phyloP scores from a whole-genome alignment of 208 protist species.

The Wallacemonas sp. region DNA sequence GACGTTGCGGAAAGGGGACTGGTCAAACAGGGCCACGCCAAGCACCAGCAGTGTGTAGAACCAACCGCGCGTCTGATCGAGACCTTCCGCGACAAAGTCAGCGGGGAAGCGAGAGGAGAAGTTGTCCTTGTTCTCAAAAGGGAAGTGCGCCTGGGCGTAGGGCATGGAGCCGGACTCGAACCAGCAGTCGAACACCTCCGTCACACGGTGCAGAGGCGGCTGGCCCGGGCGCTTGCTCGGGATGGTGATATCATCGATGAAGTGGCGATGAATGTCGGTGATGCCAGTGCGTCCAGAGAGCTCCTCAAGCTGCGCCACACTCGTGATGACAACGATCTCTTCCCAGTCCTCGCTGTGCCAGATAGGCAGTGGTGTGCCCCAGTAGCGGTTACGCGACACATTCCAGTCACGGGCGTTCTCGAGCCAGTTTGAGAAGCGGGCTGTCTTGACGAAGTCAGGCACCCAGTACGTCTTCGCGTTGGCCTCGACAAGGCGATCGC shows the following conservation, averaged over 20 bases:
- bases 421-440: slow-evolving; percentile 99
- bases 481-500: slow-evolving; percentile 94
- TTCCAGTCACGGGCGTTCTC: slow-evolving; percentile 98
- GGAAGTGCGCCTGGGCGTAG: slow-evolving; percentile 99
- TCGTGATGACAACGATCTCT: slow-evolving; percentile 96
- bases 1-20: slow-evolving; percentile 98
- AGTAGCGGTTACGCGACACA: slow-evolving; percentile 98
- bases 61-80: slow-evolving; percentile 99
- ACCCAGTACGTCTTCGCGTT: slow-evolving; percentile 98
- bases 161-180: slow-evolving; percentile 99
- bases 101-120: slow-evolving; percentile 96
- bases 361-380: slow-evolving; percentile 99
- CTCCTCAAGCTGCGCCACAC: slow-evolving; percentile 96
- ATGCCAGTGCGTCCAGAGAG: slow-evolving; percentile 91
- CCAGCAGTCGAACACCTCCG: slow-evolving; percentile 99
- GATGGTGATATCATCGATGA: slow-evolving; percentile 98
- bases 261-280: slow-evolving; percentile 97
- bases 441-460: slow-evolving; percentile 96
- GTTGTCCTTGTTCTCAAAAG: slow-evolving; percentile 98
- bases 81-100: slow-evolving; percentile 99
- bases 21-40: slow-evolving; percentile 97
- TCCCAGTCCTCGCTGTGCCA: slow-evolving; percentile 97
- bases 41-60: slow-evolving; percentile 99
- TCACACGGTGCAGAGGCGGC: slow-evolving; percentile 88
- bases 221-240: slow-evolving; percentile 92